These are phyloP conservation scores for Lasiodiplodia hormozganensis DNA, from an alignment of 2,329 filamentous ascomycete species.

Conservation along the genomic window DNA sequence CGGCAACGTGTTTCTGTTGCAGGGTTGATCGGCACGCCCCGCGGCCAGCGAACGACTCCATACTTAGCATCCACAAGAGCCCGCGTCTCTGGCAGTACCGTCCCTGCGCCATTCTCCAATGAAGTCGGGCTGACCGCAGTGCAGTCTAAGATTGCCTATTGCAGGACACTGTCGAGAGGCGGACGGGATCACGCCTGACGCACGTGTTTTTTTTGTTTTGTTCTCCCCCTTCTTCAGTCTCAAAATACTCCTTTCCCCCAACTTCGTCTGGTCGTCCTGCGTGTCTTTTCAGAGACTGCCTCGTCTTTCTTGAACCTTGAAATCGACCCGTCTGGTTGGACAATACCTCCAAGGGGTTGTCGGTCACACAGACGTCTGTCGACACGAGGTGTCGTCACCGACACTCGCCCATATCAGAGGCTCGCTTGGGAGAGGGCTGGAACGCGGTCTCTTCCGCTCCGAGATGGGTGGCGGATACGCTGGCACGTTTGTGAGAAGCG, in stretches of 20 bases:
- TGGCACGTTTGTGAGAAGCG: conserved; percentile 18
- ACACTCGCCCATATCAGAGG: conserved; percentile 5
- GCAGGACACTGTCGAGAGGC: not conserved
- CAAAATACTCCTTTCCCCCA: not conserved
- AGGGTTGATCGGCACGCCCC: not conserved
- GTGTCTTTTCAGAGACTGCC: not conserved
- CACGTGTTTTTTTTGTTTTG: too few species aligned
- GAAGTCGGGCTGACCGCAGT: too few species aligned
- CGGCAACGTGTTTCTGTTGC: too few species aligned
- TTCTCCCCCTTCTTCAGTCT: too few species aligned
- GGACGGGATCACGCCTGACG: too few species aligned
- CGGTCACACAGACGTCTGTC: too few species aligned
- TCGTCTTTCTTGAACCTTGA: not conserved
- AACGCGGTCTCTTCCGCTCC: conserved; percentile 21
- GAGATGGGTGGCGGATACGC: conserved; percentile 9
- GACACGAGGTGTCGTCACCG: conserved; percentile 3
- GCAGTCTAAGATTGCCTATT: not conserved
- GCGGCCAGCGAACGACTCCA: not conserved
- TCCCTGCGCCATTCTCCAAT: not conserved
- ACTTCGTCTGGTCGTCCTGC: not conserved
- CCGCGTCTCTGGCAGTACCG: not conserved
- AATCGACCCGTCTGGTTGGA: not conserved
- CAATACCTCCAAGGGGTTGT: not conserved
- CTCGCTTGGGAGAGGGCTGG: conserved; percentile 19
- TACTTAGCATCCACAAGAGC: not conserved